A percentile compares a stretch with the other conserved stretches of the same genome.
Evolutionary conservation across 164 flowering plant species (phyloP).

Genomic region (Tinospora cordifolia): DNA sequence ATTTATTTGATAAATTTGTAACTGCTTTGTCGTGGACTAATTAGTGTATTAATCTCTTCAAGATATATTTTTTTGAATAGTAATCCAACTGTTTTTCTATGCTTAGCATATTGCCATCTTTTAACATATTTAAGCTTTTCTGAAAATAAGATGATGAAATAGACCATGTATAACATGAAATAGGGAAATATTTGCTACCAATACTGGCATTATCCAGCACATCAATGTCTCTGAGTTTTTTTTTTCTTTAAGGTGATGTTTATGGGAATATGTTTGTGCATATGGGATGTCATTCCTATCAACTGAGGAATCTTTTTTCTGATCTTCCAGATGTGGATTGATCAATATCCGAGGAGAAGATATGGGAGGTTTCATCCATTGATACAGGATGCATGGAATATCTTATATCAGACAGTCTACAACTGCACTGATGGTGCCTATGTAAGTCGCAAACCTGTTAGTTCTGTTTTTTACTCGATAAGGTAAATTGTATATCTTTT

Average conservation of each 20-base stretch:
- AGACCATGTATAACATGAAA: background rate
- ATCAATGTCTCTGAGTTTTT: background rate
- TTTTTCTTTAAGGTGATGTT: background rate
- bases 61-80: background rate
- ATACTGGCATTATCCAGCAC: background rate
- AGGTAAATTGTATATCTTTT: background rate
- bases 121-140: background rate
- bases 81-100: background rate
- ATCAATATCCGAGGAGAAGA: constrained; percentile 44
- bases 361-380: constrained; percentile 42
- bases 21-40: background rate
- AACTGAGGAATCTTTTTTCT: background rate
- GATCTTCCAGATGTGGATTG: constrained; percentile 46
- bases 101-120: background rate
- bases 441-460: constrained; percentile 35
- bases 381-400: constrained; percentile 58
- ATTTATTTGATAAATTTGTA: background rate
- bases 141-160: background rate
- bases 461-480: background rate
- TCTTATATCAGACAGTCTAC: constrained; percentile 53
- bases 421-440: constrained; percentile 72
- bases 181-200: background rate
- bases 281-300: background rate
- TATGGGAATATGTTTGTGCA: background rate
- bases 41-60: background rate